These are phyloP conservation scores for Santalum album DNA, from an alignment of 164 flowering plant genomes.

Conservation along the genomic window DNA sequence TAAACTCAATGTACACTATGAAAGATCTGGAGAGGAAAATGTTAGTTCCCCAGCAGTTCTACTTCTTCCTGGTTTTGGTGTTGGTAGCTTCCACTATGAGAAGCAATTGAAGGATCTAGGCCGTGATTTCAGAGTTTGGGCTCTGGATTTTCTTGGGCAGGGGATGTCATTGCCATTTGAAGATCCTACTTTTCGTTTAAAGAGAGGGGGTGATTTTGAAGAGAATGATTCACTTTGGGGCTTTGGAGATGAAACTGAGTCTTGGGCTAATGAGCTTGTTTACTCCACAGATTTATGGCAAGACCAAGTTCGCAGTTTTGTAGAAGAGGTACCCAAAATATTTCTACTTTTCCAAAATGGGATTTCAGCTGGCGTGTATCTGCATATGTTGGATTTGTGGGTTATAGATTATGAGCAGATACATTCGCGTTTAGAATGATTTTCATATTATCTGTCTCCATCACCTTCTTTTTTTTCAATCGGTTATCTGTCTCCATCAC, in stretches of 20 bases:
- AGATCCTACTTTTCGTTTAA: slow-evolving; percentile 58
- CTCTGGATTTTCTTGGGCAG: slow-evolving; percentile 91
- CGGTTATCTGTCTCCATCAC: too few species aligned
- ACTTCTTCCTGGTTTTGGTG: slow-evolving; percentile 96
- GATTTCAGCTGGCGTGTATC: too few species aligned
- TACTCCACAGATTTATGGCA: slow-evolving; percentile 85
- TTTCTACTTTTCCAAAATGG: too few species aligned
- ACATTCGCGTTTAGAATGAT: too few species aligned
- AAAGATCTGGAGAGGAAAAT: slow-evolving; percentile 65
- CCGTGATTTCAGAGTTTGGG: slow-evolving; percentile 80
- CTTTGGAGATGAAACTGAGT: slow-evolving; percentile 75
- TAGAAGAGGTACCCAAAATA: slow-evolving; percentile 53
- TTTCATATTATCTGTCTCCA: too few species aligned
- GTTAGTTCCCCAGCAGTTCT: slow-evolving; percentile 62
- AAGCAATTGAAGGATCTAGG: slow-evolving; percentile 94
- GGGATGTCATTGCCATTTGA: slow-evolving; percentile 81
- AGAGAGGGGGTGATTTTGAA: slow-evolving; percentile 21
- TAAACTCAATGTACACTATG: slow-evolving; percentile 69
- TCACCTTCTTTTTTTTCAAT: too few species aligned
- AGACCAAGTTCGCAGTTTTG: slow-evolving; percentile 72
- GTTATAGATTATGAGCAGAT: too few species aligned
- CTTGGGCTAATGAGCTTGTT: slow-evolving; percentile 83
- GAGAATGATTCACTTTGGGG: slow-evolving; percentile 57
- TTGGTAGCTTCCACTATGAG: slow-evolving; percentile 91
- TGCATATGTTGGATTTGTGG: too few species aligned